Evolutionary conservation across 208 protist genomes (phyloP), one percentile per base, ranked within the genome.

Genomic region (Leishmania major): DNA sequence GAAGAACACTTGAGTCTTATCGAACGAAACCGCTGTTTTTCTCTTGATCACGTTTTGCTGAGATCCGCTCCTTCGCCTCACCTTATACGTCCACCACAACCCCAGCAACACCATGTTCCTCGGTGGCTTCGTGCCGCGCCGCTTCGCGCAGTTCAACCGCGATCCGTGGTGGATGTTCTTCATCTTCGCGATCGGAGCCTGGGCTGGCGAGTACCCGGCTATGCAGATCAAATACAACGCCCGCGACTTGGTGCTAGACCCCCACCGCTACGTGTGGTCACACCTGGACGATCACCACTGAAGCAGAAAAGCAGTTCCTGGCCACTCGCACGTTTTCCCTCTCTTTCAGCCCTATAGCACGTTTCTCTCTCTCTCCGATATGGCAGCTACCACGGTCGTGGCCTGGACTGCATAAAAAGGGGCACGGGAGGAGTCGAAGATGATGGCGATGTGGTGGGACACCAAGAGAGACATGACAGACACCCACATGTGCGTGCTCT

Each of bases 181-280:
- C 82, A 92, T 92, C 84, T 96, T 96, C 83, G 88, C 88, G 62
- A 67, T 96, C 49, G 94, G 94, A 40, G 87, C 89, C 57, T 97
- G 93, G 89, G 77, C 90, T 55, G 93, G 94, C 64, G 94, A 97
- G 81, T 97, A 97, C 82, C 92, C 91, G 28, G 91, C 91, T 70
- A 91, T 97, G 89, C 85, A 90, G 77, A 91, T 95, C 84, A 97
- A 97, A 86, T 95, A 94, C 84, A 97, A 96, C 86, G 92, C 94
- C 13, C 93, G 90, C 43, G 91, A 94, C 81, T 82, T 96, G 55
- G 79, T 96, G 28, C 84, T 91, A 78, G 94, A 97, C 75, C 94
- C 94, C 53, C 94, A 96, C 89, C 94, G 94, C 81, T 97, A 97
- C 86, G 89, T 96, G 19, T 97, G 93, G 91, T 92, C 87, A 55